Evolutionary conservation across 768 basidiomycete species (phyloP), one percentile per base, ranked within the genome.

Genomic region (Holtermanniella nyarrowii): DNA sequence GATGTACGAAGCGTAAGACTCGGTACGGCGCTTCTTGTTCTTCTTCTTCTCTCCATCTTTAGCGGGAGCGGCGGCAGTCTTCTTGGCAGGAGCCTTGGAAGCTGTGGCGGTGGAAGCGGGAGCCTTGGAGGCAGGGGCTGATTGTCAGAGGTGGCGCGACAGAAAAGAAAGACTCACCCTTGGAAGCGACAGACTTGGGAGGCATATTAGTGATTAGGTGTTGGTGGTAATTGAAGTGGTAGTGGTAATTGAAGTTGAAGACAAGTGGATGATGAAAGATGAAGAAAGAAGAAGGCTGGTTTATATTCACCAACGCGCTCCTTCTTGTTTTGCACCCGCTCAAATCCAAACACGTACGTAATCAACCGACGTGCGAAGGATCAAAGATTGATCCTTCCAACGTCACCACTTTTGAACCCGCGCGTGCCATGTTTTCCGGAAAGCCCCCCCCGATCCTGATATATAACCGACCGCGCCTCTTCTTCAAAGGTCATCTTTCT

Each of bases 1-100:
- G 66, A 95, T 90, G 78, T 93, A 93, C 26, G 87, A 86, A 20
- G 87, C 84, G 77, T 89, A 91, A 4, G 87, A 88, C 76, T 90
- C 88, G 79, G 88, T 89, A 74, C 84, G 77, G 88, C 78, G 72
- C 79, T 90, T 91, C 75, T 82, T 83, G 63, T 84, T 77, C 77
- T 84, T 84, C 80, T 89, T 89, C 73, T 88, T 83, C 56, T 77
- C 80, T 45, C 70, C 75, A 26, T 80, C 84, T 44, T 79, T 81
- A 49, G 80, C 79, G 40, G 77, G 77, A n/a, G n/a, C n/a, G 10
- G 80, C 74, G 22, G 74, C 70, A 73, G 81, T 89, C 79, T 88
- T 90, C 74, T 87, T 85, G 12, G 70, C 53, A 26, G 31, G 50
- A 0, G 84, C 82, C 72, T 82, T 80, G 50, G 71, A 70, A 45